Base-by-base conservation (phyloP, 352 stramenopile genomes). In the Albugo laibachii region DNA sequence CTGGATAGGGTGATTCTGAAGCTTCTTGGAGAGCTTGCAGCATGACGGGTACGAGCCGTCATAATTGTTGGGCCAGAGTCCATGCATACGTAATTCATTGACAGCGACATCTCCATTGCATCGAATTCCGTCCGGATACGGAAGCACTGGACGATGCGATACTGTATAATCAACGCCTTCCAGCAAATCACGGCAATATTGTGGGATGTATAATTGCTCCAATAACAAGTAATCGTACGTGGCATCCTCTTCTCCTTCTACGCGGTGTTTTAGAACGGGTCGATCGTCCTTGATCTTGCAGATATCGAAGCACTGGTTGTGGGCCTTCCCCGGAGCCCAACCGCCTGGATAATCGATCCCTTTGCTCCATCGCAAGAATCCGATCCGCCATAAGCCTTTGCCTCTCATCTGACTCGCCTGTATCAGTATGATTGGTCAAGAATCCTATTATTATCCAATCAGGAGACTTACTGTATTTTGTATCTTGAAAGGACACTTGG, bases 141-240 rank as follows among this genome's bases (percentile, higher is more conserved):
- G 50, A 46, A 69, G 57, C n/a, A 87, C 69, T 51, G 83, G 83
- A 59, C 80, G 71, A 57, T 87, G 74, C 49, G 71, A 80, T 59
- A 84, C 69, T 36, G 73, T 86, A 52, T 62, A 73, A 57, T 86
- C 73, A 14, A 78, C 59, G 24, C 73, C 73, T 1, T 65, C 50
- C 37, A 83, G 63, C 41, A 86, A 55, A 52, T 86, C 74, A 35
- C 74, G 74, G 55, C 74, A 86, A 56, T 75, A 86, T 60, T 86
- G 70, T 58, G 74, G 74, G 45, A 79, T 61, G 55, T 77, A 86
- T 50, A 86, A 56, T 55, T 86, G 66, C 59, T 86, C 71, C 13
- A 87, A 57, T 44, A 84, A 47, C 39, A 87, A 51, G 55, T 79
- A 84, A 63, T 83, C 74, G 38, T 73, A 84, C 61, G 82, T 69